These are phyloP conservation scores for Jackrogersella minutella DNA, from an alignment of 495 filamentous ascomycete genomes.

Conservation along the genomic window DNA sequence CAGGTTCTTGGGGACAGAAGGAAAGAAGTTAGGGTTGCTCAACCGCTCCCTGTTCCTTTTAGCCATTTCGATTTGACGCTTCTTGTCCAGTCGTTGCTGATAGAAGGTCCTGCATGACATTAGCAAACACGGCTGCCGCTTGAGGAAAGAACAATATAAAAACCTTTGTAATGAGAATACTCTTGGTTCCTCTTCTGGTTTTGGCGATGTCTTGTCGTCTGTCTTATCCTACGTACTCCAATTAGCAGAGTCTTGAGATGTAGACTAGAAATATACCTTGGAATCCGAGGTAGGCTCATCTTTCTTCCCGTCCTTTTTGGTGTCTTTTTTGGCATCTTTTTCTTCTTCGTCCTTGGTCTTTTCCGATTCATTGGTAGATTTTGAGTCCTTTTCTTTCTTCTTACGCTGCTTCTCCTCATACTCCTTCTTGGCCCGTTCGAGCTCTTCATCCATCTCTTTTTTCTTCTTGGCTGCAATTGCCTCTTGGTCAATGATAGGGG, in stretches of 20 bases:
- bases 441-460: conserved; percentile 75
- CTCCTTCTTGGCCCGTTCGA: conserved; percentile 76
- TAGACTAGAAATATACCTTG: conserved; percentile 37
- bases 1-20: conserved; percentile 78
- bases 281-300: conserved; percentile 18
- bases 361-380: conserved; percentile 58
- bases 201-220: conserved; percentile 56
- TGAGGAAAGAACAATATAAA: conserved; percentile 24
- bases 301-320: conserved; percentile 52
- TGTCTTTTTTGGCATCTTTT: conserved; percentile 44
- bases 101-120: conserved; percentile 75
- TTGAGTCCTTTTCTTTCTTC: conserved; percentile 65
- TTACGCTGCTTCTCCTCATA: conserved; percentile 76
- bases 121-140: conserved; percentile 15
- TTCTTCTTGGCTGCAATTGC: conserved; percentile 74
- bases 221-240: conserved; percentile 61
- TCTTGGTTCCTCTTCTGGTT: conserved; percentile 69
- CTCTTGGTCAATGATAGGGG: conserved; percentile 79
- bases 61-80: conserved; percentile 79
- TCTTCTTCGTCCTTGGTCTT: conserved; percentile 58
- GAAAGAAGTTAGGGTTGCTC: conserved; percentile 79
- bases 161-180: conserved; percentile 89
- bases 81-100: conserved; percentile 80
- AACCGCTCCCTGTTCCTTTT: conserved; percentile 84
- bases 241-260: conserved; percentile 13